A percentile compares a stretch with the other conserved stretches of the same genome.
phyloP scores from a whole-genome alignment of 257 asterid genomes.

The Solanum pinnatisectum region DNA sequence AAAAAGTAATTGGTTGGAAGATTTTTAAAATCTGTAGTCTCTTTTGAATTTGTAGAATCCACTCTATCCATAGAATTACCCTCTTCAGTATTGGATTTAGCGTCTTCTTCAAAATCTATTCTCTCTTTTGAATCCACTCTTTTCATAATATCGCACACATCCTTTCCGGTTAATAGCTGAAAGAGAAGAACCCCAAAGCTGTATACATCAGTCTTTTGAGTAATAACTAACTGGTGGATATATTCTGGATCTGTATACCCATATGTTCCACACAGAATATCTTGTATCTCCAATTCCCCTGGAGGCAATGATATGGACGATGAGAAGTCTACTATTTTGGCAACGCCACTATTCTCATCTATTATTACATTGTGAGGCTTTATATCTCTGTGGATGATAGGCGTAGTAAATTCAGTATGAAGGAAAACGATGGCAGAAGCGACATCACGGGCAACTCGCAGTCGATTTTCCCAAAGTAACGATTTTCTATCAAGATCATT shows the following conservation, averaged over 20 bases:
- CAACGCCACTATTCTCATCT: not conserved
- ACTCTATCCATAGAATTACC: not conserved
- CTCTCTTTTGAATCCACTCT: not conserved
- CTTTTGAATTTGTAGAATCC: no score
- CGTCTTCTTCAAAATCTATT: not conserved
- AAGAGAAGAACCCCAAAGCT: not conserved
- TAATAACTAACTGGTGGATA: not conserved
- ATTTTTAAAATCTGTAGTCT: not conserved
- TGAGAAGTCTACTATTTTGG: not conserved
- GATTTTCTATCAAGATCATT: no score
- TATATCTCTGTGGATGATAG: not conserved
- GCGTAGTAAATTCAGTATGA: not conserved
- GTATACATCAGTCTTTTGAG: not conserved
- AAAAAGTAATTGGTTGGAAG: not conserved
- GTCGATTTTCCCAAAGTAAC: not conserved
- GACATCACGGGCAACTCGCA: not conserved
- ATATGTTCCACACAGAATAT: not conserved
- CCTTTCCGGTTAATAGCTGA: not conserved
- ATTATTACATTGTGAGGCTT: not conserved
- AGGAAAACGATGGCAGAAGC: not conserved
- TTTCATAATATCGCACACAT: no score
- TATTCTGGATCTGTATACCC: not conserved
- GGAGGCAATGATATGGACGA: not conserved
- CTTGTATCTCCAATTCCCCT: not conserved
- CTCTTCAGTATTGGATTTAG: no score